Conservation (phyloP, 2,329 filamentous ascomycete genomes). For the Alternaria gansuensis region DNA sequence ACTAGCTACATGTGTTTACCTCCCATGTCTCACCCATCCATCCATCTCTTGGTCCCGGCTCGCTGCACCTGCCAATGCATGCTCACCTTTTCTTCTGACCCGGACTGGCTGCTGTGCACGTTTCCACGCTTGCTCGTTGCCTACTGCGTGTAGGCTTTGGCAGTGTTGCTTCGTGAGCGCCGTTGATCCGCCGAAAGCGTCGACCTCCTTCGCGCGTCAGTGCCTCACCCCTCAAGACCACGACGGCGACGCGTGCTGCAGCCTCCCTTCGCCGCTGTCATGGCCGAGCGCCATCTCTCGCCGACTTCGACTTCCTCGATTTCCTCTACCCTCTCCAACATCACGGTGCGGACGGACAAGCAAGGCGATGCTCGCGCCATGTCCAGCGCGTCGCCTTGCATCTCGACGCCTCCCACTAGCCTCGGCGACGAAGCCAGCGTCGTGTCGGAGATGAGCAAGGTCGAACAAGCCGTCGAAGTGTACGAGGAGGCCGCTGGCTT, state of each 20-base stretch:
- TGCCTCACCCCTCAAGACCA: slow-evolving; percentile 39
- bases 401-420: slow-evolving; percentile 73
- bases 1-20: slow-evolving; percentile 51
- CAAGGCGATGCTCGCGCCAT: slow-evolving; percentile 47
- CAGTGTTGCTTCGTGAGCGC: slow-evolving; percentile 46
- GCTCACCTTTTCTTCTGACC: slow-evolving; percentile 36
- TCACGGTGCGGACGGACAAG: slow-evolving; percentile 49
- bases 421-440: slow-evolving; percentile 70
- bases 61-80: slow-evolving; percentile 37
- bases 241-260: slow-evolving; percentile 33
- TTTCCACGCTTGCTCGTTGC: slow-evolving; percentile 28
- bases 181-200: slow-evolving; percentile 32
- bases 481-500: slow-evolving; percentile 33
- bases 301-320: slow-evolving; percentile 55
- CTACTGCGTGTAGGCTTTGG: slow-evolving; percentile 43
- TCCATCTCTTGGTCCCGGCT: slow-evolving; percentile 31
- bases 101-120: slow-evolving; percentile 22
- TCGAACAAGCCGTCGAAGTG: slow-evolving; percentile 38
- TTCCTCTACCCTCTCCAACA: slow-evolving; percentile 55
- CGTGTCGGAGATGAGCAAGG: slow-evolving; percentile 51
- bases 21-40: slow-evolving; percentile 41
- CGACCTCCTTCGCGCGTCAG: slow-evolving; percentile 47
- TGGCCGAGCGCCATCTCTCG: slow-evolving; percentile 46
- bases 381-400: slow-evolving; percentile 64
- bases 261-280: slow-evolving; percentile 32